Base-by-base conservation (phyloP, 352 stramenopile genomes). In the Phytophthora sp. region DNA sequence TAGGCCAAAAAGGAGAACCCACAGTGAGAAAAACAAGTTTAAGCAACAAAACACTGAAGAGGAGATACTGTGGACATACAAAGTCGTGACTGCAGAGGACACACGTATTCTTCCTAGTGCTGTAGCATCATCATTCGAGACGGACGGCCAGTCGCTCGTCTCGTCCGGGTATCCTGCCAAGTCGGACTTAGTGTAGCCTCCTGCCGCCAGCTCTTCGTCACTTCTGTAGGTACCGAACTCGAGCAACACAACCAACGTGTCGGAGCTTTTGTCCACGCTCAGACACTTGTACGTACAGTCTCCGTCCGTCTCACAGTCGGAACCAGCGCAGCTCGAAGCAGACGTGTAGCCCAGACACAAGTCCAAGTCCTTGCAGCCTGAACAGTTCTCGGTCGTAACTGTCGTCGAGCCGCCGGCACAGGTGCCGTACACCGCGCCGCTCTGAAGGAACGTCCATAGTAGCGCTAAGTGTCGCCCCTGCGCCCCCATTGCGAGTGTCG, bases 201-300 rank as follows among this genome's bases (percentile, higher is more conserved):
- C 62, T n/a, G 42, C 56, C 11, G 63, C 68, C 4, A 74, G 8
- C 33, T 77, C 67, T 44, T 76, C 24, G 13, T 63, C 57, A n/a
- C 68, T 79, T 51, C 65, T 57, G 47, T 70, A 77, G 13, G 49
- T 53, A 3, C 67, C 71, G 41, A 79, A 79, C 12, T 31, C 13
- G 15, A 79, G 36, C 18, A 74, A 35, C 11, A 77, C 50, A 2
- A 64, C 39, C 31, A 76, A 33, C 21, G 38, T 63, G 26, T 62
- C 56, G 6, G 59, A 26, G 16, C 57, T 71, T 23, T 47, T 23
- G 35, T 76, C 65, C 31, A 68, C 57, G 20, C 45, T 49, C 27
- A 73, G 20, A 44, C 68, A 76, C 50, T 73, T 24, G 63, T 73
- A 76, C 0, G 63, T 73, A 63, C 67, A 74, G 27, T 20, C 39